These are phyloP conservation scores for Trypanosoma theileri DNA, from an alignment of 208 protist species.

Conservation along the genomic window DNA sequence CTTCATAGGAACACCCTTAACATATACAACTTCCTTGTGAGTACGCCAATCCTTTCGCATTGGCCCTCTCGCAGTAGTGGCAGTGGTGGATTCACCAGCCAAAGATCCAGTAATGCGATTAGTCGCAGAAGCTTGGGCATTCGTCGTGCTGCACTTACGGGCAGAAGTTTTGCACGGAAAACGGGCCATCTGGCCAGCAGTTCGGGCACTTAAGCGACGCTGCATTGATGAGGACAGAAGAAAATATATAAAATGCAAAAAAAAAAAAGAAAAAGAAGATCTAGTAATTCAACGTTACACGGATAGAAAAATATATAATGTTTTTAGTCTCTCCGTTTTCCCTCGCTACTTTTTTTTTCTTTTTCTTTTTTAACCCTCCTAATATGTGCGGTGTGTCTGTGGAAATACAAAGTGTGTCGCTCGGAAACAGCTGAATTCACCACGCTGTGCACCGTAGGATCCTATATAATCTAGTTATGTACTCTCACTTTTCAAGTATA, in stretches of 20 bases:
- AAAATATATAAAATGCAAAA: conserved; percentile 8
- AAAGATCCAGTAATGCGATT: conserved; percentile 25
- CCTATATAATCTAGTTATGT: no score
- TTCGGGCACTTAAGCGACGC: conserved; percentile 17
- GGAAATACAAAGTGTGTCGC: no score
- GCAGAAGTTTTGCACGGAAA: conserved; percentile 1
- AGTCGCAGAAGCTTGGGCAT: conserved; percentile 32
- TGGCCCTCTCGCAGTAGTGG: conserved; percentile 26
- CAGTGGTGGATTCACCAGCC: conserved; percentile 25
- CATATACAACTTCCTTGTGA: conserved; percentile 76
- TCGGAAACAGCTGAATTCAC: no score
- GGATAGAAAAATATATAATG: no score
- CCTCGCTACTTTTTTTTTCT: no score
- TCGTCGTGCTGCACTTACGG: conserved; percentile 20
- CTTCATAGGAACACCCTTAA: conserved; percentile 76
- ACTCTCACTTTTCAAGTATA: no score
- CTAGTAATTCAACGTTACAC: background rate
- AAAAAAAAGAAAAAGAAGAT: conserved; percentile 17
- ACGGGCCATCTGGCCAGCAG: conserved; percentile 19
- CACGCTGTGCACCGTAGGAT: no score
- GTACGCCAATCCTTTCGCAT: conserved; percentile 81
- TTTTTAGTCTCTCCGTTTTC: no score
- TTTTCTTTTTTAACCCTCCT: no score
- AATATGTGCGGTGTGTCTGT: no score
- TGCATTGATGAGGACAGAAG: conserved; percentile 26